Base-by-base conservation (phyloP, 345 rosid species). In the Clausena lansium region DNA sequence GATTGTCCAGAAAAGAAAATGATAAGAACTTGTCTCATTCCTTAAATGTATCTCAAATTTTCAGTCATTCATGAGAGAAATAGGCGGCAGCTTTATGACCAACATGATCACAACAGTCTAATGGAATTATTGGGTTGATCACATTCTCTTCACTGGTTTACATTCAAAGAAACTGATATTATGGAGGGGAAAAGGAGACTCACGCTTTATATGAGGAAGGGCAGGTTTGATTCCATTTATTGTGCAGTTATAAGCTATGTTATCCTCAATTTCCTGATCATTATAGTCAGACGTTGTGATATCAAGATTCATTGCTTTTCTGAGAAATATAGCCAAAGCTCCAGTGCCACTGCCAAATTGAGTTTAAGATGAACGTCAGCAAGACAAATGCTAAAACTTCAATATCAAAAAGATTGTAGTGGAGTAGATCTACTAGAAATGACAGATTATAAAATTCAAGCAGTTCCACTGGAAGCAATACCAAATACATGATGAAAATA, bases 261-360 rank as follows among this genome's bases (percentile, higher is more conserved):
- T 94, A 63, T 96, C 97, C 82, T 94, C 94, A 66, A 96, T 92
- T 87, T 94, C 98, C 74, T 83, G 87, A 77, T 96, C 99, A 74
- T 84, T 75, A 67, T 90, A 96, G 81, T 96, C 98, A 28, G 98
- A 96, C 61, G 98, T 91, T 45, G 98, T 91, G 75, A 96, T 83
- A 80, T 96, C 97, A 73, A 96, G 91, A 74, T 80, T 27, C 78
- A 88, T 88, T 66, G 90, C 81, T 69, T 88, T 90, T 70, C 66
- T 77, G 66, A 96, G 94, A 78, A 92, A 96, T 67, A 96, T 94
- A 60, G 98, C 98, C 85, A 96, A 87, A 81, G 94, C 98, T 75
- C 99, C 98, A 33, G 98, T 96, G 52, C 98, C 99, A 55, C 99
- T 96, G 88, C 84, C 79, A 62, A 62, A 84, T 70, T 55, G 30